Conservation (phyloP, 2,329 filamentous ascomycete species). For the Paraphoma sp. region DNA sequence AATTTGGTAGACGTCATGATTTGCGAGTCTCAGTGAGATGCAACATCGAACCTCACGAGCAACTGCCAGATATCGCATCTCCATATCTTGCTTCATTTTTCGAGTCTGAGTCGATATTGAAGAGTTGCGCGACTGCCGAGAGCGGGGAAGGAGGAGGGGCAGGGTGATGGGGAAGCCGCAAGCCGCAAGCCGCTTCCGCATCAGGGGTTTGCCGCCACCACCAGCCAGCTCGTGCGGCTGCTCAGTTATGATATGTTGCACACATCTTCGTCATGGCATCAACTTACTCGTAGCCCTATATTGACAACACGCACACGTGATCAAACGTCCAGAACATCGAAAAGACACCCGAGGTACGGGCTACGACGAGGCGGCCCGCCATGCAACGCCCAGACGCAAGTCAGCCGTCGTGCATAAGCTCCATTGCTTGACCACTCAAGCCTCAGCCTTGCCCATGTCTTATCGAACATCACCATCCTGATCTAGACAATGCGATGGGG, state of each 20-base stretch:
- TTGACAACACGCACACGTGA: too few species aligned
- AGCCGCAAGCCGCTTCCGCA: background rate
- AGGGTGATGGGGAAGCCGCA: background rate
- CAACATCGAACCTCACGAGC: too few species aligned
- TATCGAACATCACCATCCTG: conserved; percentile 6
- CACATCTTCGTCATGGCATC: too few species aligned
- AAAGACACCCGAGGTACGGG: background rate
- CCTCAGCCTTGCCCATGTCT: conserved; percentile 1
- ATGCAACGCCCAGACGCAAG: conserved; percentile 13
- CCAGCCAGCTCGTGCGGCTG: too few species aligned
- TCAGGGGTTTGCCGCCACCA: background rate
- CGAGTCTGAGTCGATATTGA: background rate
- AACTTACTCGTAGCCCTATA: too few species aligned
- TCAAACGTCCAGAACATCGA: too few species aligned
- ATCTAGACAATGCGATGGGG: conserved; percentile 2
- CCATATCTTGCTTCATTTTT: background rate
- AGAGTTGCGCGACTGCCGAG: background rate
- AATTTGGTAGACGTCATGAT: conserved; percentile 13
- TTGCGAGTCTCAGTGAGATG: too few species aligned
- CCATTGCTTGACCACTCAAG: conserved; percentile 26
- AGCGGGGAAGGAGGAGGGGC: background rate
- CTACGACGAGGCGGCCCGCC: background rate
- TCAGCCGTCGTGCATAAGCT: conserved; percentile 25
- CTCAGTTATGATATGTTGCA: too few species aligned
- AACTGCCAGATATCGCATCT: too few species aligned